Percentiles rank a stretch among this genome's conserved stretches.
These are phyloP conservation scores for Aspergillus novofumigatus DNA, from an alignment of 2,329 filamentous ascomycete species.

Conservation along the genomic window DNA sequence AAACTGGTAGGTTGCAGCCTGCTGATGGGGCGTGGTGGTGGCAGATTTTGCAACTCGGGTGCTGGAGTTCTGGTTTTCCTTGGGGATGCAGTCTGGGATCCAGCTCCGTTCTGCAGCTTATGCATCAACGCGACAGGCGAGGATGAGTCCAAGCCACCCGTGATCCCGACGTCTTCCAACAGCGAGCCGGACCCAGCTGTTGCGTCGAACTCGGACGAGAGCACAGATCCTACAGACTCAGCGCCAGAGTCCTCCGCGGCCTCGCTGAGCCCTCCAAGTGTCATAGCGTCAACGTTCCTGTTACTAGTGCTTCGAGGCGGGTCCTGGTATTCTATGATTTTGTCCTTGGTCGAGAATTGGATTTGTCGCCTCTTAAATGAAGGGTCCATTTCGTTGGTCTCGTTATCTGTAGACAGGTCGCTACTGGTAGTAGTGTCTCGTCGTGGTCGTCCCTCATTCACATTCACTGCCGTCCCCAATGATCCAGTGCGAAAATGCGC, in stretches of 20 bases:
- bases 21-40: conserved; percentile 59
- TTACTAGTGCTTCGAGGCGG: conserved; percentile 24
- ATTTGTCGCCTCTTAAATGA: conserved; percentile 53
- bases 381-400: conserved; percentile 57
- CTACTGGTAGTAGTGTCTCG: conserved; percentile 63
- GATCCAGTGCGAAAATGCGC: conserved; percentile 52
- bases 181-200: conserved; percentile 55
- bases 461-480: conserved; percentile 51
- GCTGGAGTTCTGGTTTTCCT: conserved; percentile 47
- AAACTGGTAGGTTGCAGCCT: conserved; percentile 54
- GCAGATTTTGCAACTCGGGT: conserved; percentile 54
- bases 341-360: conserved; percentile 39
- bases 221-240: conserved; percentile 46
- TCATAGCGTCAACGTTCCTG: conserved; percentile 26
- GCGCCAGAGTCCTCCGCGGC: conserved; percentile 46
- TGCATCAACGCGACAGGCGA: conserved; percentile 45
- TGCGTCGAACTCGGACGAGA: conserved; percentile 53
- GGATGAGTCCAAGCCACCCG: conserved; percentile 46
- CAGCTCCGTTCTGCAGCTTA: conserved; percentile 32
- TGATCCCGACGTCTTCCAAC: conserved; percentile 48
- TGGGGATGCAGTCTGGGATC: conserved; percentile 43
- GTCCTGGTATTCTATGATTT: conserved; percentile 23
- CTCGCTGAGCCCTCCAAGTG: conserved; percentile 32
- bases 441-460: conserved; percentile 49
- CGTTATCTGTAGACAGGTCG: conserved; percentile 63